Evolutionary conservation across 495 filamentous ascomycete species (phyloP).

Genomic region (Aspergillus sparsus): DNA sequence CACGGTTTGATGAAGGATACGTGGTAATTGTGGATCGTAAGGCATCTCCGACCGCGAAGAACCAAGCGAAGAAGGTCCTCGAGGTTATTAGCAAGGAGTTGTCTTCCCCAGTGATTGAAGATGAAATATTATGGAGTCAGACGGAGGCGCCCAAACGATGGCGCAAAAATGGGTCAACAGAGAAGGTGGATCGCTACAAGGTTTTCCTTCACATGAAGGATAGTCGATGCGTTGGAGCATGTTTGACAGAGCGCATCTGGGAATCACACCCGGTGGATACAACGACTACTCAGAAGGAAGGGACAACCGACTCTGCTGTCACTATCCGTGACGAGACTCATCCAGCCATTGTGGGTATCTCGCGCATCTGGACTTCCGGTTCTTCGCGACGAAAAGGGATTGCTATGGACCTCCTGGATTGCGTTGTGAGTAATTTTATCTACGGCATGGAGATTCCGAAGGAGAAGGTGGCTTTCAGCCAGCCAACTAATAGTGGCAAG

Average conservation of each 20-base stretch:
- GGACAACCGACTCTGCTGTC: conserved; percentile 43
- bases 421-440: conserved; percentile 62
- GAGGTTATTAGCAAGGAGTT: conserved; percentile 69
- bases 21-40: conserved; percentile 61
- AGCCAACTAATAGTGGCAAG: conserved; percentile 71
- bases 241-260: conserved; percentile 65
- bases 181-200: conserved; percentile 59
- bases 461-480: conserved; percentile 67
- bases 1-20: conserved; percentile 50
- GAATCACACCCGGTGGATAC: conserved; percentile 54
- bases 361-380: conserved; percentile 72
- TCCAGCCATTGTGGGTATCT: conserved; percentile 63
- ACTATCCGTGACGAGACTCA: conserved; percentile 41
- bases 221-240: conserved; percentile 65
- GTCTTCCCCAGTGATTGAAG: conserved; percentile 60
- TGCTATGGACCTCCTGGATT: conserved; percentile 62
- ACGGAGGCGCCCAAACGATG: conserved; percentile 42
- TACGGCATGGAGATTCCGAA: conserved; percentile 67
- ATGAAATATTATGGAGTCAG: conserved; percentile 60
- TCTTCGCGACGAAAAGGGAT: conserved; percentile 61
- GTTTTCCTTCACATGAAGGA: conserved; percentile 65
- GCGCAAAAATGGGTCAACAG: conserved; percentile 32
- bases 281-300: conserved; percentile 29
- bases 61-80: conserved; percentile 60
- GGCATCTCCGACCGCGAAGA: conserved; percentile 53